Evolutionary conservation across 2,329 filamentous ascomycete species (phyloP).

Genomic region (Magnaporthiopsis rhizophila): DNA sequence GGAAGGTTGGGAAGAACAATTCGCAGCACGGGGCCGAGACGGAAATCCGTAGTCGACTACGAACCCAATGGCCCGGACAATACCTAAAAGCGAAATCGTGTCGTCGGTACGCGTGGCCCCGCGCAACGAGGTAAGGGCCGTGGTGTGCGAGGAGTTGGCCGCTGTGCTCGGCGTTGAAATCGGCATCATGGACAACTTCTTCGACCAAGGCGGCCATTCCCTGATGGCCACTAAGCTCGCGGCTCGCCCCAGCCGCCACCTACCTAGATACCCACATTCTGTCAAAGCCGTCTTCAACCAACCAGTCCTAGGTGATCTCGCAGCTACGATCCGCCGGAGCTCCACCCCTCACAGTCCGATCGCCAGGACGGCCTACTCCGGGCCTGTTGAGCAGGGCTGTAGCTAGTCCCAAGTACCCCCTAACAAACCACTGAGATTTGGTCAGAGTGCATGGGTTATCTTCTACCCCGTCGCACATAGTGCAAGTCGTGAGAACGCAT

Average conservation of each 20-base stretch:
- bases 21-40: slow-evolving; percentile 28
- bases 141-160: not conserved
- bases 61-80: slow-evolving; percentile 27
- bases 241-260: not conserved
- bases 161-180: not conserved
- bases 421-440: too few relatives aligned
- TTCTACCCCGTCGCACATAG: too few relatives aligned
- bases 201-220: not conserved
- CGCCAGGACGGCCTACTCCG: not conserved
- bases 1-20: too few relatives aligned
- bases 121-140: not conserved
- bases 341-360: not conserved
- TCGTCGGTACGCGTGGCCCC: not conserved
- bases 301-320: not conserved
- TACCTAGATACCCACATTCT: not conserved
- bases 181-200: not conserved
- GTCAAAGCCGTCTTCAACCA: not conserved
- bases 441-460: too few relatives aligned
- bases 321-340: not conserved
- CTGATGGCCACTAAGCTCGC: not conserved
- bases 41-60: slow-evolving; percentile 55
- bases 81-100: slow-evolving; percentile 34
- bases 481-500: too few relatives aligned
- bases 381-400: not conserved
- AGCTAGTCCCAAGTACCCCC: too few relatives aligned